A percentile compares a stretch with the other conserved stretches of the same genome.
phyloP scores from a whole-genome alignment of 2,329 filamentous ascomycete genomes.

The Trichoderma sp. region DNA sequence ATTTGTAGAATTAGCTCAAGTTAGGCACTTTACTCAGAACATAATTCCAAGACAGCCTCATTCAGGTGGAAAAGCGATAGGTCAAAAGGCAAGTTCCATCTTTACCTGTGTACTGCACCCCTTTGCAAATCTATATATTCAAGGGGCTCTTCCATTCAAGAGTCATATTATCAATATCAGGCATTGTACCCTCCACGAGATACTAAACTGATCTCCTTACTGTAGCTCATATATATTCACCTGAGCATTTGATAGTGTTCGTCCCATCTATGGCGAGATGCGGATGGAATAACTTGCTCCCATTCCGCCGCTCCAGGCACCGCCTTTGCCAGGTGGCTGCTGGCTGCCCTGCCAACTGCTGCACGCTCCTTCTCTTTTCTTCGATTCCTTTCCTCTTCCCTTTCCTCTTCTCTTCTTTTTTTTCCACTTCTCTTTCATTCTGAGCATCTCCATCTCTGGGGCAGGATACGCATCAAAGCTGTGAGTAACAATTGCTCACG shows the following conservation, averaged over 20 bases:
- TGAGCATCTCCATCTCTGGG: not conserved
- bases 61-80: not conserved
- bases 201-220: not conserved
- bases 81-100: not conserved
- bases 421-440: not conserved
- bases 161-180: not conserved
- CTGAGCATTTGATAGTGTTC: not conserved
- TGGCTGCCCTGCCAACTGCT: conserved; percentile 5
- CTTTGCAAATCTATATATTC: not conserved
- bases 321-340: not conserved
- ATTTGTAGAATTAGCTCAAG: not conserved
- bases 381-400: not conserved
- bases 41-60: not conserved
- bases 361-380: too few relatives aligned
- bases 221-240: not conserved
- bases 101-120: not conserved
- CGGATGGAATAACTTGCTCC: conserved; percentile 24
- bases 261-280: not conserved
- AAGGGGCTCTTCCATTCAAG: not conserved
- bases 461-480: not conserved
- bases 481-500: not conserved
- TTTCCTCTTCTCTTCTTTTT: not conserved
- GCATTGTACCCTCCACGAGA: not conserved
- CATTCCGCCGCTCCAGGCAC: conserved; percentile 23
- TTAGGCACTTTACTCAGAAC: not conserved